Base-by-base conservation (phyloP, 2,329 filamentous ascomycete genomes). In the Aspergillus tamarii region DNA sequence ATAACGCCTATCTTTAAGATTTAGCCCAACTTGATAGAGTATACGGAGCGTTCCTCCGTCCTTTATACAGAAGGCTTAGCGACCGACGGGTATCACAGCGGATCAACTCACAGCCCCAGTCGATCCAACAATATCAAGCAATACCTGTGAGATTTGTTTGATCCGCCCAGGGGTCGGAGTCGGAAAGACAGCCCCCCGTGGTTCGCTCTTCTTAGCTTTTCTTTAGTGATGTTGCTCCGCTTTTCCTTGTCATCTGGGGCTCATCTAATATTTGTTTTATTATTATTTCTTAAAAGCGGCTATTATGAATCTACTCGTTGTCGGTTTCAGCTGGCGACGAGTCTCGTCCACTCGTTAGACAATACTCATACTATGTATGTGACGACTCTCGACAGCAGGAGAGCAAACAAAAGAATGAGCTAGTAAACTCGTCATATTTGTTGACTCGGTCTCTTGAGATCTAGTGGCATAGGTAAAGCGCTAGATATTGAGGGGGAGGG, bases 101-200 rank as follows among this genome's bases (percentile, higher is more conserved):
- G 57, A 39, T 46, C 45, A 59, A 52, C 45, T 46, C 45, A 30
- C 30, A 36, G 59, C 61, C 57, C 60, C 57, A 71, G 67, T 66
- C 69, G 71, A 74, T 70, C 71, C 65, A 66, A 54, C 53, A 57
- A 60, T 60, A 59, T 64, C 43, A 45, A 62, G 52, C 54, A 66
- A 68, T 41, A 16, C 8, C 66, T 60, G 55, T 39, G 32, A 60
- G 52, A 64, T 61, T 64, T 61, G 68, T 67, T 63, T 74, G 74
- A 76, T 76, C 72, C 68, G 72, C 71, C 71, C 73, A 76, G 73
- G 72, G 73, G 69, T 69, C 69, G 69, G 69, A 66, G 21, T 61
- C 66, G 64, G 64, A 43, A 66, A 46, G 66, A 60, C 45, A 60
- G 60, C 63, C 63, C 66, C 64, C 67, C 67, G 65, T 67, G 59